A percentile compares a stretch with the other conserved stretches of the same genome.
These are phyloP conservation scores for Pseudovirgaria hyperparasitica DNA, from an alignment of 2,329 filamentous ascomycete species.

Conservation along the genomic window DNA sequence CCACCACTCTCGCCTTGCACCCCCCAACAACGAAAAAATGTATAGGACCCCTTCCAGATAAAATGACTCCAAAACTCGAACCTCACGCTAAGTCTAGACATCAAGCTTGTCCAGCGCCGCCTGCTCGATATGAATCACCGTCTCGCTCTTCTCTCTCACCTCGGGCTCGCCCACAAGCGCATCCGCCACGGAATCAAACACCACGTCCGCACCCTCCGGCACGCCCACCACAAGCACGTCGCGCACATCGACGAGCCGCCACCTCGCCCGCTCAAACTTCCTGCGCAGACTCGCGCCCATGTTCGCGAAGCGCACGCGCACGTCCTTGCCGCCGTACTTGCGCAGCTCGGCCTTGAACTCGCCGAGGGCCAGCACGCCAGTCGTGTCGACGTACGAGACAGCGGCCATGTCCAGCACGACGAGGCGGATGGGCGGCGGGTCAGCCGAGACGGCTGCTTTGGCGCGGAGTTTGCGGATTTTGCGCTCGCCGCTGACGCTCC, in stretches of 20 bases:
- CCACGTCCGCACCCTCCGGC: no score
- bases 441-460: constrained; percentile 19
- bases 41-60: no score
- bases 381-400: constrained; percentile 42
- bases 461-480: constrained; percentile 35
- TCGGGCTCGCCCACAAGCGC: no score
- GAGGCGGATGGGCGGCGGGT: constrained; percentile 29
- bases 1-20: no score
- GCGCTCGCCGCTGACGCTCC: constrained; percentile 41
- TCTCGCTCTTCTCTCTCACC: no score
- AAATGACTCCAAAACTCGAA: no score
- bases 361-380: constrained; percentile 36
- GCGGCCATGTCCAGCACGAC: constrained; percentile 41
- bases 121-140: no score
- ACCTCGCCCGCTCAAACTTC: constrained; percentile 22
- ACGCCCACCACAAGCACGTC: no score
- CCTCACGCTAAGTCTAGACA: no score
- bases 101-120: no score
- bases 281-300: constrained; percentile 29
- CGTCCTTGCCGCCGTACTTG: constrained; percentile 34
- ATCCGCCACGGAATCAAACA: no score
- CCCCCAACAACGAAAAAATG: no score
- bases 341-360: constrained; percentile 37
- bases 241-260: constrained; percentile 12
- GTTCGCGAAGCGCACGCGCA: constrained; percentile 37